Base-by-base conservation (phyloP, 345 rosid genomes). In the Aquilaria malaccensis region DNA sequence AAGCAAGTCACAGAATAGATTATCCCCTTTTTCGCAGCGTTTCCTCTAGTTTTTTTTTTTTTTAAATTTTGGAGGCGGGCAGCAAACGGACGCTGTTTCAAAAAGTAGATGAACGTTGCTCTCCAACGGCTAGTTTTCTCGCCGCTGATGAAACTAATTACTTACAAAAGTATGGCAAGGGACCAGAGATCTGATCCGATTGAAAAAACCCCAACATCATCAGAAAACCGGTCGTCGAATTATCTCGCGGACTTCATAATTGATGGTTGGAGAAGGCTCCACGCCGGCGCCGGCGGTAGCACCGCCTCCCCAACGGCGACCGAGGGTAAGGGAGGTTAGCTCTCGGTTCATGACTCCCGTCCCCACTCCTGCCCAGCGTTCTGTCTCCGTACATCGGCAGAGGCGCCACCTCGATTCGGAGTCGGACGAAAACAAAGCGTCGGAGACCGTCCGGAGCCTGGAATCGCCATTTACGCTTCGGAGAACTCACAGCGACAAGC, bases 271-370 rank as follows among this genome's bases (percentile, higher is more conserved):
- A 52, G 56, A 68, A 63, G 13, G 51, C 43, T 4, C 64, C 66
- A 37, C 43, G 15, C 55, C 15, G 22, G 30, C 6, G 63, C 72
- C 77, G 1, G 51, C 79, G 6, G 66, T 69, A 58, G 84, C 83
- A 2, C 87, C 83, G 0, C 77, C 83, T 3, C 68, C 84, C 0
- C 82, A 80, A 1, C 67, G 97, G 48, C 70, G 97, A 33, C 95
- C 86, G 0, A 78, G 95, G 59, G 95, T 90, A 1, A 82, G 97
- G 70, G 95, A 87, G 69, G 93, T 87, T 2, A 83, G 91, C 32
- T 90, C 95, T 7, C 64, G 95, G 65, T 90, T 87, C 66, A 87
- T 90, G 97, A 80, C 97, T 67, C 90, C 97, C 0, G 65, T 66
- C 11, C 56, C 75, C 12, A 62, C 80, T 3, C 66, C 83, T 2